Conservation (phyloP, 176 grass and related monocot genomes). For the Dactylis glomerata region DNA sequence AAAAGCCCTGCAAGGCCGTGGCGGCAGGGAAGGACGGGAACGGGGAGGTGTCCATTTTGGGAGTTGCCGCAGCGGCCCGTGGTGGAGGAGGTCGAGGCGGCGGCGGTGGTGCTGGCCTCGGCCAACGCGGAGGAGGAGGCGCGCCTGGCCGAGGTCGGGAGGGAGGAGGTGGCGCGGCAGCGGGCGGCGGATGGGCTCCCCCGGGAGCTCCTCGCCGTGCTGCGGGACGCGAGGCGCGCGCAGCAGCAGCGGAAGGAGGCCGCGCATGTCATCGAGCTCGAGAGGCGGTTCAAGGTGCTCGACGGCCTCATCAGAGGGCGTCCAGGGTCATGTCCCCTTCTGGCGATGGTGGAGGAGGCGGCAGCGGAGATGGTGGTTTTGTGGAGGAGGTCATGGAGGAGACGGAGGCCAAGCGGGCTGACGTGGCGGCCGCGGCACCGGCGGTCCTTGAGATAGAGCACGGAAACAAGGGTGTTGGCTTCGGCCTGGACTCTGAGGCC, state of each 20-base stretch:
- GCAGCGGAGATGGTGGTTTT: not conserved
- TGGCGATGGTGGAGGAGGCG: not conserved
- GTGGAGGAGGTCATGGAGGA: slow-evolving; percentile 28
- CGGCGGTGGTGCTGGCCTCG: slow-evolving; percentile 59
- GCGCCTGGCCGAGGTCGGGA: slow-evolving; percentile 46
- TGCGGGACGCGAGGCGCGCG: slow-evolving; percentile 61
- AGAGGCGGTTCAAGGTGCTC: slow-evolving; percentile 64
- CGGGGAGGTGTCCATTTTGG: too few relatives aligned
- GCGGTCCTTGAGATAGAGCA: slow-evolving; percentile 29
- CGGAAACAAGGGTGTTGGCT: slow-evolving; percentile 12
- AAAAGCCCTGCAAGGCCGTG: too few relatives aligned
- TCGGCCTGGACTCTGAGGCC: slow-evolving; percentile 21
- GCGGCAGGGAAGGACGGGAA: too few relatives aligned
- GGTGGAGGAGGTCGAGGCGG: slow-evolving; percentile 79
- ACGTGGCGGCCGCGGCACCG: not conserved
- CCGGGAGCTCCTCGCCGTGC: slow-evolving; percentile 60
- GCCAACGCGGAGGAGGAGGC: slow-evolving; percentile 62
- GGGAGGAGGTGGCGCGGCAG: slow-evolving; percentile 35
- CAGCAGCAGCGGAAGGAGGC: slow-evolving; percentile 85
- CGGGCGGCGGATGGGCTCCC: slow-evolving; percentile 35
- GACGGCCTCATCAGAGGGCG: slow-evolving; percentile 81
- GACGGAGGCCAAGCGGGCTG: slow-evolving; percentile 25
- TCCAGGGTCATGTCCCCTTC: slow-evolving; percentile 42
- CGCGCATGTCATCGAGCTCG: slow-evolving; percentile 67
- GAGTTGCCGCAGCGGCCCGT: slow-evolving; percentile 61